Conservation (phyloP, 169 alveolate genomes). For the Plasmodium vivax region DNA sequence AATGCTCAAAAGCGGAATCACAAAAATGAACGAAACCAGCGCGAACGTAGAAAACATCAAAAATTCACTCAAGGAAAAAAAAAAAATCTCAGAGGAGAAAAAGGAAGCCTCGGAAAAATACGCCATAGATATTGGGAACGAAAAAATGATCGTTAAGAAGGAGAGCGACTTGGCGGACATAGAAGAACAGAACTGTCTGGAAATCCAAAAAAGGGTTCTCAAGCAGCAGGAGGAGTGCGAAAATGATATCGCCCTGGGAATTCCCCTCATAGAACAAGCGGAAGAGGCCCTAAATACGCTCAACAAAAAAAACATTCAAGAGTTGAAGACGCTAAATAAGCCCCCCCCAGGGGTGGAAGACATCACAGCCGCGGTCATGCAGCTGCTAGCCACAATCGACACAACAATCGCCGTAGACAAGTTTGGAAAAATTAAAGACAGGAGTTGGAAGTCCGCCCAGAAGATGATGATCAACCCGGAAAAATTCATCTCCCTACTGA, state of each 20-base stretch:
- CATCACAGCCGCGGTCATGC: constrained; percentile 93
- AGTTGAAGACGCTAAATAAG: constrained; percentile 91
- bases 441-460: constrained; percentile 95
- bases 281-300: constrained; percentile 93
- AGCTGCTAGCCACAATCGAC: constrained; percentile 92
- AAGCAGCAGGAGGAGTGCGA: constrained; percentile 91
- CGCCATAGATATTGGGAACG: constrained; percentile 93
- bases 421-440: constrained; percentile 92
- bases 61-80: constrained; percentile 89
- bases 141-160: constrained; percentile 92
- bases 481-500: constrained; percentile 90
- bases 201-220: constrained; percentile 91
- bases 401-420: constrained; percentile 92
- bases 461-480: constrained; percentile 95
- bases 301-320: constrained; percentile 94
- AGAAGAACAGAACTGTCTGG: constrained; percentile 93
- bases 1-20: constrained; percentile 45
- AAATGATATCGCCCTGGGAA: constrained; percentile 92
- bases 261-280: constrained; percentile 94
- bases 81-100: constrained; percentile 92
- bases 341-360: constrained; percentile 97
- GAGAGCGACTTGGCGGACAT: constrained; percentile 92
- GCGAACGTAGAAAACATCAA: constrained; percentile 88
- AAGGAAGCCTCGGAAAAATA: constrained; percentile 94
- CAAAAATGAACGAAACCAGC: constrained; percentile 72